Conservation (phyloP, 2,329 filamentous ascomycete species). For the Ascochyta clinopodiicola region DNA sequence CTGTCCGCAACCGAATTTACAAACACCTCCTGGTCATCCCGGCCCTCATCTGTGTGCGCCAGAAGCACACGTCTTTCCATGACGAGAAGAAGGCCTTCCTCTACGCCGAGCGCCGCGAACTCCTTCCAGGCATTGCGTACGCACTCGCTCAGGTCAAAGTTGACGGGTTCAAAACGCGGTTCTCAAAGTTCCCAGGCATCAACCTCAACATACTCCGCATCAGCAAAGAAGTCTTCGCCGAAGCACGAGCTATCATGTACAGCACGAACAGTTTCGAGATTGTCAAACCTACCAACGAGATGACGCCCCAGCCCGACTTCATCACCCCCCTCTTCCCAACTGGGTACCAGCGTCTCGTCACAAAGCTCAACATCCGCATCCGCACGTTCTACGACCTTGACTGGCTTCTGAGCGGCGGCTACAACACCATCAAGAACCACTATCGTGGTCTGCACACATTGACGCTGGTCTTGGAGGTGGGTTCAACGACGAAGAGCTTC, state of each 20-base stretch:
- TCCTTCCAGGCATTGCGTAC: constrained; percentile 35
- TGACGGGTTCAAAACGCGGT: constrained; percentile 23
- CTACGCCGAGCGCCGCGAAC: constrained; percentile 23
- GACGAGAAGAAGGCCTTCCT: constrained; percentile 23
- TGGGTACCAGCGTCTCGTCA: constrained; percentile 25
- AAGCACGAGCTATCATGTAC: constrained; percentile 52
- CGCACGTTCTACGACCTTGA: constrained; percentile 28
- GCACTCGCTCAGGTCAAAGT: constrained; percentile 24
- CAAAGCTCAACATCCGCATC: constrained; percentile 29
- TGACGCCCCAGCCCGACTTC: constrained; percentile 29
- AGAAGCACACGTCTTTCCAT: constrained; percentile 31
- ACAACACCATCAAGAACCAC: constrained; percentile 26
- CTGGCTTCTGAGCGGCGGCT: constrained; percentile 30
- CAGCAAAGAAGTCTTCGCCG: constrained; percentile 48
- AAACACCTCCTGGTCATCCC: constrained; percentile 31
- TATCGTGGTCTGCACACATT: constrained; percentile 30
- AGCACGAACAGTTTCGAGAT: constrained; percentile 48
- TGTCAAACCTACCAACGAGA: constrained; percentile 27
- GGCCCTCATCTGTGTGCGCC: constrained; percentile 33
- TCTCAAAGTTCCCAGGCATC: constrained; percentile 19
- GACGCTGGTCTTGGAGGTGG: constrained; percentile 33
- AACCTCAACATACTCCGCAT: constrained; percentile 43
- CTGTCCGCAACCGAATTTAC: constrained; percentile 31
- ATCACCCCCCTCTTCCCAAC: constrained; percentile 30
- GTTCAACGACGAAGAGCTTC: constrained; percentile 19